Conservation (phyloP, 306 rosid genomes). For the Potentilla sterilis region DNA sequence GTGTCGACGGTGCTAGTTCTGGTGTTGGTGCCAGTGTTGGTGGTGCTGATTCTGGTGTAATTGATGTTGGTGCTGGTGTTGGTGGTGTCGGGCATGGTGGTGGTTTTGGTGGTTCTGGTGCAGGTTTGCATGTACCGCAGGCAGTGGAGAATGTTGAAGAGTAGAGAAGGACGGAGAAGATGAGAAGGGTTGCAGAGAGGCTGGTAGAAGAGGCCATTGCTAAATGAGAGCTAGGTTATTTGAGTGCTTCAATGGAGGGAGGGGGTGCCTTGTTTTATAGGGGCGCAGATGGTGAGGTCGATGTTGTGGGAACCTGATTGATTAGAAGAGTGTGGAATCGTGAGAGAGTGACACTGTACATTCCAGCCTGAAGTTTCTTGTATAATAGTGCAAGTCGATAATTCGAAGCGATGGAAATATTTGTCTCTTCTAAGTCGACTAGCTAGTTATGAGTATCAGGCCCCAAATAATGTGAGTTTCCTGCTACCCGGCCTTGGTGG, state of each 20-base stretch:
- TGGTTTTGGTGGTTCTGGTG: not conserved
- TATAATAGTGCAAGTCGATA: not conserved
- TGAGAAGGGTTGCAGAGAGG: slow-evolving; percentile 38
- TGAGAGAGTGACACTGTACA: slow-evolving; percentile 31
- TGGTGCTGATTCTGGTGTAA: not conserved
- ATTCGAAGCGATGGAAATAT: not conserved
- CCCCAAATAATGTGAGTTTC: not conserved
- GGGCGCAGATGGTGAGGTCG: slow-evolving; percentile 34
- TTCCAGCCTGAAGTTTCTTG: slow-evolving; percentile 31
- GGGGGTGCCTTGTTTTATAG: slow-evolving; percentile 35
- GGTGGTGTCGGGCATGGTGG: not conserved
- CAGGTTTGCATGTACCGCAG: slow-evolving; percentile 28
- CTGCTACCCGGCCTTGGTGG: not conserved
- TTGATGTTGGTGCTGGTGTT: not conserved
- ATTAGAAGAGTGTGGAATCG: slow-evolving; percentile 44
- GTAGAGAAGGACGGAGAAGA: slow-evolving; percentile 50
- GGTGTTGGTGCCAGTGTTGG: not conserved
- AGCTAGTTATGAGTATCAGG: not conserved
- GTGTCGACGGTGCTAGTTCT: not conserved
- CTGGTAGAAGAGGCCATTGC: slow-evolving; percentile 38
- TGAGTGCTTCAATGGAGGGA: slow-evolving; percentile 15
- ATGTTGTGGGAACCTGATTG: slow-evolving; percentile 31
- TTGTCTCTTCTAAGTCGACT: not conserved
- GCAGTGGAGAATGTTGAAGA: slow-evolving; percentile 42
- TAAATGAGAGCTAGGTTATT: not conserved